Base-by-base conservation (phyloP, 83 land plant species). In the Larix sibirica region DNA sequence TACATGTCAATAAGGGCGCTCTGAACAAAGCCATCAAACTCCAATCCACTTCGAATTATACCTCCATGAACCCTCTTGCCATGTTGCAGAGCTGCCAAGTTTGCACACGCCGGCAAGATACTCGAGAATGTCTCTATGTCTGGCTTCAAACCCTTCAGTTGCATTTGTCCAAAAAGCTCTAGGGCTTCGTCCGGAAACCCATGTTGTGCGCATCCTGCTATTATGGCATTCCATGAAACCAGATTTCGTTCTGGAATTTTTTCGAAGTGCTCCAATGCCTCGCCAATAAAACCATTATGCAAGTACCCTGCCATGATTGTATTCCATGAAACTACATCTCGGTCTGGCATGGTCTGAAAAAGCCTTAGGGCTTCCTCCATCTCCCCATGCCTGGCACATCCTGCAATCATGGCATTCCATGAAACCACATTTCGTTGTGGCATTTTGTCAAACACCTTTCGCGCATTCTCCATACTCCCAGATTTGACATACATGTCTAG, bases 1-100 rank as follows among this genome's bases (percentile, higher is more conserved):
- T 94, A 94, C 95, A 94, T 89, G 47, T 79, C 87, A 62, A 94
- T 83, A 80, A 94, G 89, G 3, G 95, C 79, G 73, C 89, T 90
- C 62, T 87, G 78, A 26, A 90, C 83, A 70, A 84, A 87, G 38
- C 82, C 68, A 63, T 83, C 83, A 18, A 71, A 69, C 44, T 84
- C 83, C 18, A 89, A 79, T 60, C 91, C 93, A 64, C 78, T 17
- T 71, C 86, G 86, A 8, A 86, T 38, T 5, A 80, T 71, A 10
- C 81, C 47, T 28, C 86, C 91, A 63, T 94, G 96, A 36, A 90
- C 75, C 50, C 82, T 84, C 83, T 66, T 87, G 24, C 96, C 96
- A 81, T 81, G 81, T 33, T 81, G 90, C 83, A 89, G 31, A 81
- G 78, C 60, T 77, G 86, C 88, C 21, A 84, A 56, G 75, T 81